Evolutionary conservation across 768 basidiomycete species (phyloP), one percentile per base, ranked within the genome.

Genomic region (Suillus occidentalis): DNA sequence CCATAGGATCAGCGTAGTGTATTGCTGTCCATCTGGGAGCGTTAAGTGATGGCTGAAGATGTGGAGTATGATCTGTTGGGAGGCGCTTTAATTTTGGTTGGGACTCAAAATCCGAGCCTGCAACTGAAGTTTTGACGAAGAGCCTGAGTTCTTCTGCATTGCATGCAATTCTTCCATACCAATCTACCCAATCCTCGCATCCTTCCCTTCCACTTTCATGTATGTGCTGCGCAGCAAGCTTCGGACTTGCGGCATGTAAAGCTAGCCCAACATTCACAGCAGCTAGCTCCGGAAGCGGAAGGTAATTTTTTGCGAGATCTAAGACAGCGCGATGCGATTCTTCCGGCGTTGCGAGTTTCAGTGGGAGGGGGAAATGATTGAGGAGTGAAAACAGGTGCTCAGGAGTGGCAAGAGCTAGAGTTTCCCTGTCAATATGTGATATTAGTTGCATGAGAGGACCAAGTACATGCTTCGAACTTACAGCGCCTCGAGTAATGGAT

Each of bases 121-220:
- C 59, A 22, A 81, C 65, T 63, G 84, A 84, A 62, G 34, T 40
- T 20, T 83, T 82, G 34, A 80, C 85, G 25, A 92, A 77, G 43
- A 79, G 82, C 25, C 79, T 78, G 59, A 92, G 79, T 5, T 78
- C 83, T 67, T 89, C 83, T 18, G 84, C 81, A 67, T 90, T 87
- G 71, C 93, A 95, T 1, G 90, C 83, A 34, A 86, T 80, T 58
- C 84, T 74, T 2, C 93, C 92, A 71, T 93, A 90, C 92, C 91
- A 93, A 63, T 91, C 91, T 13, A 92, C 89, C 92, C 89, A 95
- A 14, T 89, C 89, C 2, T 83, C 87, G 69, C 89, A 91, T 6
- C 76, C 71, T 9, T 72, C 73, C 13, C 72, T 76, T n/a, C 66
- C 69, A 42, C 60, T 45, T 14, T 75, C 68, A 14, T 66, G 62